Base-by-base conservation (phyloP, 1,139 yeast species). In the Diutina ranongensis region DNA sequence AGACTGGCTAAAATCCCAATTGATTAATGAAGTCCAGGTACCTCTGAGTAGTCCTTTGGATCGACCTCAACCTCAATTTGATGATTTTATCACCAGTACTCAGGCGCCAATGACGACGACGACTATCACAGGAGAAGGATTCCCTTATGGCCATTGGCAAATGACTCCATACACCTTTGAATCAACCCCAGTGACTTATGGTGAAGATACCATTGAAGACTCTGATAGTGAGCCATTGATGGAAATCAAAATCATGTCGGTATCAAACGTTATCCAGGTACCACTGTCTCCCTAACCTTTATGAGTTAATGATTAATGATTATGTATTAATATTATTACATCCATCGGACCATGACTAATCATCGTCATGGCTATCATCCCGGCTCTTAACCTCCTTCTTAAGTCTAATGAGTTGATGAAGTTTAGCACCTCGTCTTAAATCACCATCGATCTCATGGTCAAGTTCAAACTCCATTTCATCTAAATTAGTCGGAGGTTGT, bases 401-500 rank as follows among this genome's bases (percentile, higher is more conserved):
- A n/a, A n/a, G n/a, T 12, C 22, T 15, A 12, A 35, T 42, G 32
- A 40, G 51, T 35, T 54, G 54, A 4, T 68, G 69, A 20, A 65
- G 47, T 13, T 52, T 55, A 0, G 65, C 67, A 2, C 71, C 71
- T 1, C 52, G 51, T 2, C 48, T 49, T 40, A 65, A 48, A 44
- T 51, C 54, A 25, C 53, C 48, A 25, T 61, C 55, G 9, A 72
- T 57, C 47, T 54, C 52, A 15, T 51, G 48, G 35, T 59, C 64
- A 4, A 74, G 61, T 38, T 53, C 53, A 41, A 55, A 57, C 48
- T 65, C 66, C 60, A 63, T 60, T 10, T 58, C 50, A 48, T 72
- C 72, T 10, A 72, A 52, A 49, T 65, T 63, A 1, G 65, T 44
- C 10, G 61, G 57, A 2, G 28, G 9, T 4, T 21, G 27, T 4